Evolutionary conservation across 2,329 filamentous ascomycete species (phyloP), one percentile per base, ranked within the genome.

Genomic region (Phaeosphaeriaceae sp.): DNA sequence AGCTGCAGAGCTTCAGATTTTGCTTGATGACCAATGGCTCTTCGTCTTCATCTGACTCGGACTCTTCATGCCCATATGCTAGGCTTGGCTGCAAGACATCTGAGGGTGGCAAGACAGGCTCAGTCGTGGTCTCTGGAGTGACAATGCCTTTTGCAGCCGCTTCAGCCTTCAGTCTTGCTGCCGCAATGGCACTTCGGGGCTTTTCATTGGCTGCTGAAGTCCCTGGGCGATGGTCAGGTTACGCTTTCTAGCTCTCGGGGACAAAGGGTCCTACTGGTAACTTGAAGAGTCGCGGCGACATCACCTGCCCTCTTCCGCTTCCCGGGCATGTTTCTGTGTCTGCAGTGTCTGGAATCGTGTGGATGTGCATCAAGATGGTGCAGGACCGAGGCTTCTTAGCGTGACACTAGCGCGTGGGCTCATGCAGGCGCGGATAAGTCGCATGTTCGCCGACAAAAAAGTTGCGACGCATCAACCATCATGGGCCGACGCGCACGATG

Each of bases 141-240:
- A 50, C 33, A 19, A 52, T 44, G n/a, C 27, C 46, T 41, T 66
- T 61, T 20, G 56, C 50, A n/a, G 61, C 50, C n/a, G 64, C 61
- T 57, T 68, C 65, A 47, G 65, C 66, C 58, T 56, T 71, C 41
- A 74, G 51, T 56, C 69, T 71, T 61, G 74, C 71, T 53, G 74
- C 73, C 25, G 74, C 72, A 45, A 75, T 71, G 22, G 74, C 74
- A 56, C 72, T 76, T 21, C 75, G 60, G 33, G 70, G 71, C 51
- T 66, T 72, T 24, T 19, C 57, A 41, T 57, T 53, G 25, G 49
- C 36, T n/a, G 56, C 36, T 47, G 47, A 19, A 41, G 50, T 25
- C 31, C 54, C 64, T 71, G 50, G 44, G 50, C 10, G 19, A 10
- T 48, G 31, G 52, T 48, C 45, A 54, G n/a, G 13, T 6, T 17